Evolutionary conservation across 805 yeast species (phyloP), one percentile per base, ranked within the genome.

Genomic region (Candida glaebosa): DNA sequence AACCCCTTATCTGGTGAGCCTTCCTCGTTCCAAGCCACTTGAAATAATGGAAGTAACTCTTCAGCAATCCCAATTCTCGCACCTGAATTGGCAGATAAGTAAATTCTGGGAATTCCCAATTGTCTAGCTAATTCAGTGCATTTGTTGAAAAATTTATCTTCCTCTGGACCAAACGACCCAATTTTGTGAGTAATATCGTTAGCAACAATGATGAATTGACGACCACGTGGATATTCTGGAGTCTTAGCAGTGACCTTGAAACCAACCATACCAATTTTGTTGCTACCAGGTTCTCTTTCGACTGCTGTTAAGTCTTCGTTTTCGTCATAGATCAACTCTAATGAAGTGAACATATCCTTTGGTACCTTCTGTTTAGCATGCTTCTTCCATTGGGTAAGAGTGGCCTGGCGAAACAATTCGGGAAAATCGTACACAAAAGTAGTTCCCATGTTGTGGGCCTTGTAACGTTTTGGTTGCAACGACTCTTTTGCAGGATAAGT

Each of bases 391-490:
- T 82, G 84, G 16, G 90, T 75, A 42, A 79, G 65, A 30, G 87
- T 76, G 30, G 96, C 95, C 71, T 93, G 97, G 57, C 90, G 87
- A 84, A 95, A 93, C 57, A 93, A 72, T 63, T 93, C 99, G 40
- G 99, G 99, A 93, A 93, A 95, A 67, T 93, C 99, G 59, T 95
- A 93, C 38, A 88, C 96, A 60, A 88, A 93, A 8, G 99, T 90
- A 15, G 99, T 93, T 49, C 99, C 99, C 90, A 93, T 85, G 56
- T 87, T 76, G 67, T 93, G 98, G 38, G 99, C 99, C 73, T 84
- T 87, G 75, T 95, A 95, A 71, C 99, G 88, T 69, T 93, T 93
- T 56, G 98, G 97, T 73, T 93, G 99, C 58, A 93, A 77, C 72
- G 95, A 90, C 70, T 93, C 99, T 75, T 93, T 93, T 24, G 95